Evolutionary conservation across 208 protist genomes (phyloP).

Genomic region (Leishmania major): DNA sequence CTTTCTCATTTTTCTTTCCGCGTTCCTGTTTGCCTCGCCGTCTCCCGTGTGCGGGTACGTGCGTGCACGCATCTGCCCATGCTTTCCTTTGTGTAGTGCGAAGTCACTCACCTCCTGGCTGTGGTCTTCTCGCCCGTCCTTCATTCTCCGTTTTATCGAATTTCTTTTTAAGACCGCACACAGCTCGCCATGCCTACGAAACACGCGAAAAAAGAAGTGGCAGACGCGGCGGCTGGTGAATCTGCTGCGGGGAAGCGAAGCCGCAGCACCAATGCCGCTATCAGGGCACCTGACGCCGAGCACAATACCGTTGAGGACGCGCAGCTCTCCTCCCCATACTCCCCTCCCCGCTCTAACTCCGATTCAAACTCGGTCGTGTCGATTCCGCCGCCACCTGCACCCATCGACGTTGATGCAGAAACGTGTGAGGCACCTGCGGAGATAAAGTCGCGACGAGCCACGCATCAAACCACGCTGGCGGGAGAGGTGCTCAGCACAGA

Average conservation of each 20-base stretch:
- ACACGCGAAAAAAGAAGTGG: not conserved
- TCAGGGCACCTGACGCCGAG: not conserved
- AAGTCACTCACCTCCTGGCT: not conserved
- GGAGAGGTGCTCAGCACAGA: slow-evolving; percentile 9
- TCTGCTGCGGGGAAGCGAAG: not conserved
- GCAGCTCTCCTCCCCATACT: not conserved
- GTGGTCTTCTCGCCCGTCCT: not conserved
- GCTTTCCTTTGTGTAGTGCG: not conserved
- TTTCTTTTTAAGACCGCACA: not conserved
- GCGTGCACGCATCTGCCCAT: not conserved
- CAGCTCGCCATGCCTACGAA: slow-evolving; percentile 1
- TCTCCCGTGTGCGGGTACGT: not conserved
- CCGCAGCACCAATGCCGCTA: not conserved
- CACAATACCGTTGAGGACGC: not conserved
- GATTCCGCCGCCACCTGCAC: not conserved
- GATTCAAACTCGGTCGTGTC: not conserved
- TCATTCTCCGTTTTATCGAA: not conserved
- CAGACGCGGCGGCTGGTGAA: not conserved
- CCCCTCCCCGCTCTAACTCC: not conserved
- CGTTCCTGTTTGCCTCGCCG: not conserved
- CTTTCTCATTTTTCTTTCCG: not conserved
- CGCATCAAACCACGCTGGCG: slow-evolving; percentile 15
- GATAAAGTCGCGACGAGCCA: not conserved
- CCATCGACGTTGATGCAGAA: slow-evolving; percentile 6
- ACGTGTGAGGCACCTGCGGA: not conserved